Base-by-base conservation (phyloP, 768 basidiomycete species). In the Mycena rebaudengoi region DNA sequence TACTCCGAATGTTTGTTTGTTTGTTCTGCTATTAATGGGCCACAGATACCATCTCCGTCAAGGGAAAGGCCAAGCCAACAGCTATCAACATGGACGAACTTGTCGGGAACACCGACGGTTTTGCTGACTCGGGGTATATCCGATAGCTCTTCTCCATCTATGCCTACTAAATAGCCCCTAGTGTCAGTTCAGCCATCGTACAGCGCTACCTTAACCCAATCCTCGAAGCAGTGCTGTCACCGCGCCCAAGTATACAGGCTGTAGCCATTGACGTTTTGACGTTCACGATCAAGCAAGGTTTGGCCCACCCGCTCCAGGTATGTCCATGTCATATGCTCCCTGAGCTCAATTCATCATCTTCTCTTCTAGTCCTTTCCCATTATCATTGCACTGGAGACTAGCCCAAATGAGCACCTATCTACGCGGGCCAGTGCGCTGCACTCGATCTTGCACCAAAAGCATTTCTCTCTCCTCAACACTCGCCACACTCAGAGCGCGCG, bases 41-140 rank as follows among this genome's bases (percentile, higher is more conserved):
- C 26, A 10, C 8, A 43, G 49, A 33, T 51, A 39, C 63, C 84
- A 78, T 86, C 72, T 75, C 73, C 11, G 62, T 73, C 30, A 88
- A 86, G 61, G 76, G 75, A n/a, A 82, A 81, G 57, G 33, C 68
- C n/a, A 84, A 83, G 59, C 40, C 77, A 23, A 67, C 76, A 7
- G 81, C 86, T 23, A 88, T 98, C 52, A 88, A 96, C 70, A 96
- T 99, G 90, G 91, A 91, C 0, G 95, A 98, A 70, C 82, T 99
- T 10, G 92, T 99, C 4, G 98, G 98, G 0, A 96, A 97, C 70
- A 95, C 95, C 0, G 92, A 95, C 70, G 95, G 91, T 1, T 97
- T 99, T 74, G 95, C 97, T 0, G 98, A 99, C 69, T 98, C 97
- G 7, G 96, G 96, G 98, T 98, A 77, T 70, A 87, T 12, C n/a